These are phyloP conservation scores for Dactylellina drechsleri DNA, from an alignment of 2,329 filamentous ascomycete genomes.

Conservation along the genomic window DNA sequence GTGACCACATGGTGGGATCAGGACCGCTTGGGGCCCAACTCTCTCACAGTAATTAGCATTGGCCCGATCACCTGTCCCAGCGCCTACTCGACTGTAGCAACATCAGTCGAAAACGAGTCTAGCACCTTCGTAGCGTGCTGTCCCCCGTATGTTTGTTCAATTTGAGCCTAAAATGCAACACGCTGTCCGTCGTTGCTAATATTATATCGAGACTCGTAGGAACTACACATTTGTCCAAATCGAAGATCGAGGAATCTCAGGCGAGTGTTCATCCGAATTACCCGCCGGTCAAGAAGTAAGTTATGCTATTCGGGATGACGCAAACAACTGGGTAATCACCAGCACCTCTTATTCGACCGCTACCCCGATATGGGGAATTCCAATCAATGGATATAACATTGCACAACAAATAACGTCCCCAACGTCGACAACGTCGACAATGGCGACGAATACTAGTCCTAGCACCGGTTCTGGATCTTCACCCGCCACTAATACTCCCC, in stretches of 20 bases:
- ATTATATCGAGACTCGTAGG: not conserved
- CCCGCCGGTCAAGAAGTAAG: not conserved
- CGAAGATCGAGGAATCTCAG: not conserved
- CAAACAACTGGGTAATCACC: not conserved
- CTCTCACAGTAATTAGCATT: not conserved
- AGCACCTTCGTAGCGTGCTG: slow-evolving; percentile 9
- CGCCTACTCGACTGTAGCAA: not conserved
- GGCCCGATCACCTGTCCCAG: slow-evolving; percentile 1
- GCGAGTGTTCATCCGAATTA: slow-evolving; percentile 2
- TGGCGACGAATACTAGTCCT: not conserved
- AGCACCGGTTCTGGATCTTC: not conserved
- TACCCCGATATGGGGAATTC: slow-evolving; percentile 2
- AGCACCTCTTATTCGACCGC: slow-evolving; percentile 1
- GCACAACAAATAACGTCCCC: slow-evolving; percentile 2
- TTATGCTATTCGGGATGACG: not conserved
- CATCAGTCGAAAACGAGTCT: not conserved
- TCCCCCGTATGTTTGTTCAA: slow-evolving; percentile 1
- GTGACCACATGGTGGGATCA: slow-evolving; percentile 8
- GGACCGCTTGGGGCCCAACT: not conserved
- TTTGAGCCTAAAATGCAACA: too few relatives aligned
- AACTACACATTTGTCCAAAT: slow-evolving; percentile 6
- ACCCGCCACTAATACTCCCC: not conserved
- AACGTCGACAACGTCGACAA: slow-evolving; percentile 1
- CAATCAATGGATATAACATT: not conserved
- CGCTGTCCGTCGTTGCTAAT: not conserved